Evolutionary conservation across 2,329 filamentous ascomycete genomes (phyloP).

Genomic region (Arachnopeziza araneosa): DNA sequence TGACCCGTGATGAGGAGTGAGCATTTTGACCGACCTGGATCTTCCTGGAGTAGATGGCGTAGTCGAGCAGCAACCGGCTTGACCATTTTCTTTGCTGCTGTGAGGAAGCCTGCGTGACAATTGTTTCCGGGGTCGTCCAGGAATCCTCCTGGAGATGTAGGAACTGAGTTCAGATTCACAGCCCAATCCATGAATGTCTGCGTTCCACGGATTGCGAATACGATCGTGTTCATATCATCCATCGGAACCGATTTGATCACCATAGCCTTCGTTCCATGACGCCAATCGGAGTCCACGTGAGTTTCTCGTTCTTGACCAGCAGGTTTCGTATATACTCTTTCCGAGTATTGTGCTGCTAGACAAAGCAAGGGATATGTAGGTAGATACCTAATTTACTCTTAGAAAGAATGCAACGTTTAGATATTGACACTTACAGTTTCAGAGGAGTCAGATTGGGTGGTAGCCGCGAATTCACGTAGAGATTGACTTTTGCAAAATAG

Average conservation of each 20-base stretch:
- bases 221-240: constrained; percentile 71
- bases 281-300: constrained; percentile 66
- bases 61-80: constrained; percentile 65
- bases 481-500: constrained; percentile 70
- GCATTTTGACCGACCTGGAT: constrained; percentile 59
- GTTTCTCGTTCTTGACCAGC: constrained; percentile 57
- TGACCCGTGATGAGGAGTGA: constrained; percentile 81
- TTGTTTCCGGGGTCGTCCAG: constrained; percentile 72
- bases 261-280: constrained; percentile 76
- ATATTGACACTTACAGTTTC: constrained; percentile 48
- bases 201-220: constrained; percentile 78
- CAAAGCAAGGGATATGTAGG: constrained; percentile 72
- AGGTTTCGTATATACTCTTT: constrained; percentile 65
- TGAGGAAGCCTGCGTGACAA: constrained; percentile 76
- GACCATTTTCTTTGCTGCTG: constrained; percentile 71
- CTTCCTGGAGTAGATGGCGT: constrained; percentile 63
- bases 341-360: constrained; percentile 72
- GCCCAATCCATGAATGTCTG: constrained; percentile 81
- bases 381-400: constrained; percentile 48
- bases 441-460: constrained; percentile 62
- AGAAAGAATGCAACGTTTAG: neutral
- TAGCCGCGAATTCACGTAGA: constrained; percentile 72
- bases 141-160: constrained; percentile 61
- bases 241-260: constrained; percentile 75
- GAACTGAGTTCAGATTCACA: constrained; percentile 70